Percentiles rank a stretch among this genome's conserved stretches.
Evolutionary conservation across 768 basidiomycete species (phyloP).

Genomic region (Mycena belliarum): DNA sequence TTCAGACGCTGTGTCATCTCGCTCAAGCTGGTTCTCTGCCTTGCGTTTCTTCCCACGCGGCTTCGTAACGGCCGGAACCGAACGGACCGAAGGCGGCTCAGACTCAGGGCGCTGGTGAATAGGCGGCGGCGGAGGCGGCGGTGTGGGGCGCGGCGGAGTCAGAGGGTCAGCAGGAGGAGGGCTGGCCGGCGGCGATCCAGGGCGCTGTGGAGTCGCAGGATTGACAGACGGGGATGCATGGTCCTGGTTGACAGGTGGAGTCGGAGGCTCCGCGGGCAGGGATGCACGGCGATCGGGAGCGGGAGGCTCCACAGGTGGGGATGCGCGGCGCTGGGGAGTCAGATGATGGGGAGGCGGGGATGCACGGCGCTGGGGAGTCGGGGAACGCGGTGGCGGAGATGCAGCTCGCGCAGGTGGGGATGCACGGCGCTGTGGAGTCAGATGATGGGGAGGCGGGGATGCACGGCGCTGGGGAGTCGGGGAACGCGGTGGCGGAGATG

Average conservation of each 20-base stretch:
- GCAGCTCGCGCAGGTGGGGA: not conserved
- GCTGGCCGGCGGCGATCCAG: no score
- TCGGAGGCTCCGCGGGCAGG: no score
- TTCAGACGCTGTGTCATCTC: not conserved
- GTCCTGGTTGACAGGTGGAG: no score
- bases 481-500: not conserved
- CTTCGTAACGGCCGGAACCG: no score
- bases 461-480: not conserved
- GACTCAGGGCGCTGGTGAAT: not conserved
- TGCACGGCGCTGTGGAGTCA: no score
- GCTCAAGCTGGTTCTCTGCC: not conserved
- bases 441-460: not conserved
- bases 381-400: not conserved
- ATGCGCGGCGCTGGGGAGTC: not conserved
- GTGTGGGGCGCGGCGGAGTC: not conserved
- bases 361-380: no score
- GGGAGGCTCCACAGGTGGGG: not conserved
- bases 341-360: not conserved
- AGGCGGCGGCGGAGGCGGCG: not conserved
- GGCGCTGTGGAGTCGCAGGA: no score
- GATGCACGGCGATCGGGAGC: not conserved
- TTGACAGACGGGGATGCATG: no score
- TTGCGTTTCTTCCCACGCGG: not conserved
- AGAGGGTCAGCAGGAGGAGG: no score
- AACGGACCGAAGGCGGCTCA: no score